A percentile compares a stretch with the other conserved stretches of the same genome.
phyloP scores from a whole-genome alignment of 345 rosid species.

The Geranium brycei region DNA sequence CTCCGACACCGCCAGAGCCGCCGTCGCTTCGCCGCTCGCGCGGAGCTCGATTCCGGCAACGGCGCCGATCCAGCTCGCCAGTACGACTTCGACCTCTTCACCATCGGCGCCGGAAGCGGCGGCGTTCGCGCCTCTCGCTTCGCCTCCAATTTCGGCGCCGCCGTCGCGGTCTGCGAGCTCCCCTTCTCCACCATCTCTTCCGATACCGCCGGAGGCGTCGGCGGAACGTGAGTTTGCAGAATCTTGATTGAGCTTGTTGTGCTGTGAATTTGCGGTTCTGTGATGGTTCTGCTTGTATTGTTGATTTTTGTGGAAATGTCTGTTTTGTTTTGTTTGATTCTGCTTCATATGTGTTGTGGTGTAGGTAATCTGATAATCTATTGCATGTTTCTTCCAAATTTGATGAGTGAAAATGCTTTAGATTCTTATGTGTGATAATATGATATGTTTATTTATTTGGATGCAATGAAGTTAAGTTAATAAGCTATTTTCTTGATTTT shows the following conservation, averaged over 20 bases:
- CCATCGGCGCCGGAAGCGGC: conserved; percentile 93
- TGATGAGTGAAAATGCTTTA: no score
- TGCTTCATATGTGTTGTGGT: no score
- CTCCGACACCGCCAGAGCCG: background rate
- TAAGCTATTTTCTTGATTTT: no score
- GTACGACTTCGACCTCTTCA: conserved; percentile 89
- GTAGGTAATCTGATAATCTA: no score
- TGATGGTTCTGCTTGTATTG: background rate
- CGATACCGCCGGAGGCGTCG: conserved; percentile 83
- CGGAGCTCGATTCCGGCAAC: conserved; percentile 28
- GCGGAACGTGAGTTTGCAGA: conserved; percentile 67
- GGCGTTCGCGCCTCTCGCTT: conserved; percentile 95
- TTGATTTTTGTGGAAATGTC: background rate
- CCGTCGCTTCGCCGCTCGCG: conserved; percentile 34
- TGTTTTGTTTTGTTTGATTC: no score
- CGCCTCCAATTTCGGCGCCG: conserved; percentile 71
- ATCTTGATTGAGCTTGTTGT: background rate
- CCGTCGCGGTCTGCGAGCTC: conserved; percentile 92
- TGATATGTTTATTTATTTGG: no score
- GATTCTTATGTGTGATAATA: no score
- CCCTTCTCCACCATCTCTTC: conserved; percentile 86
- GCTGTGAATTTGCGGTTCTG: background rate
- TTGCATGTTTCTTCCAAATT: no score
- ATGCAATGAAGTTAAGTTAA: no score
- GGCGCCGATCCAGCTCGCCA: conserved; percentile 45